Evolutionary conservation across 768 basidiomycete species (phyloP).

Genomic region (Butyriboletus loyo): DNA sequence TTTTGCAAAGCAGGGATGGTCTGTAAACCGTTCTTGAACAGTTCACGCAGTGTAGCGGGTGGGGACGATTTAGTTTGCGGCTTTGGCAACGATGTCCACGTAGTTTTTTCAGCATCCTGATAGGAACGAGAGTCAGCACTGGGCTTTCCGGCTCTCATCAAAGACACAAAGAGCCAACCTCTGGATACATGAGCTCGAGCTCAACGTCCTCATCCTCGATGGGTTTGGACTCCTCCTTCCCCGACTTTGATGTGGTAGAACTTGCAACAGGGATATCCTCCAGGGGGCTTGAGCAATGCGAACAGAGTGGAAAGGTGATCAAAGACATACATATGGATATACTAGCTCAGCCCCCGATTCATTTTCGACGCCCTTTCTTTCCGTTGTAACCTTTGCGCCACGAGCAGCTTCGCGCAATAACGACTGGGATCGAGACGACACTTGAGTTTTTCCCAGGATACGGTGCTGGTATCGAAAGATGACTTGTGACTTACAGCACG

Average conservation of each 20-base stretch:
- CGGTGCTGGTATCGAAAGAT: neutral
- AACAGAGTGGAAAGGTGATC: neutral
- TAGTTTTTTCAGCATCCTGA: conserved; percentile 8
- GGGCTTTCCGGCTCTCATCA: neutral
- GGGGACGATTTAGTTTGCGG: neutral
- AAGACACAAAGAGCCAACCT: neutral
- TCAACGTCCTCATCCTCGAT: conserved; percentile 5
- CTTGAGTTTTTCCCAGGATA: neutral
- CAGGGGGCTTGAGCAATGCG: neutral
- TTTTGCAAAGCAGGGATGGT: conserved; percentile 2
- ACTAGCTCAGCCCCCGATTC: conserved; percentile 14
- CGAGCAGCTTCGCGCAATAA: neutral
- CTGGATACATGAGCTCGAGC: conserved; percentile 17
- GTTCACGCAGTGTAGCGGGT: neutral
- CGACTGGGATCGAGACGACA: neutral
- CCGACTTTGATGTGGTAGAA: neutral
- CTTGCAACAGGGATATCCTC: conserved; percentile 1
- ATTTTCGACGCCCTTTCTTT: neutral
- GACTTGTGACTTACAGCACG: conserved; percentile 4
- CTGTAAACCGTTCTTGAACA: neutral
- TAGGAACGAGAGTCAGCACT: neutral
- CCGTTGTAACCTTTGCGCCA: neutral
- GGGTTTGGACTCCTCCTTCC: no score
- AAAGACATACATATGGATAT: conserved; percentile 23
- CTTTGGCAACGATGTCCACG: neutral